Base-by-base conservation (phyloP, 805 yeast species). In the Kazachstania taianensis region DNA sequence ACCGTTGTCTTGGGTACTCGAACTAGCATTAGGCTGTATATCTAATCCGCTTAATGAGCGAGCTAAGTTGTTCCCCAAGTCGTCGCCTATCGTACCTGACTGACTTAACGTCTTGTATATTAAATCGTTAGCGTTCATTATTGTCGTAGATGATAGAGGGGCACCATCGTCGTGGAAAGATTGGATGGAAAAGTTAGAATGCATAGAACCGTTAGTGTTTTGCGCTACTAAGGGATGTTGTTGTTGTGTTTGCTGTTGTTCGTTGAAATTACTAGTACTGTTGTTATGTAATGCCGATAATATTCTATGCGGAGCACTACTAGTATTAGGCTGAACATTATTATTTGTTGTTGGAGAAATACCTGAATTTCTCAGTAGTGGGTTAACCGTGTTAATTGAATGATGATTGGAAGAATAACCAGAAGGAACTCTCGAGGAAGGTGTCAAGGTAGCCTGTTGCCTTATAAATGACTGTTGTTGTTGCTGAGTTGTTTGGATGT, bases 361-460 rank as follows among this genome's bases (percentile, higher is more conserved):
- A 16, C 46, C 48, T 7, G 50, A 44, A 28, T 50, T 54, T 45
- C 63, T 54, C 35, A 59, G 33, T 36, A 59, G 38, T 4, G 62
- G 61, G 34, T 57, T 57, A 19, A 45, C 37, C 20, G 45, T 37
- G 28, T 43, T 53, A 43, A 45, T n/a, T 42, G 39, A 37, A 10
- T 38, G 41, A 8, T 49, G 45, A 23, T 47, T 49, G 3, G 56
- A 46, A n/a, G 50, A 41, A 36, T 55, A 57, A 29, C 62, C 62
- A 3, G 62, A 55, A 13, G 62, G 62, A 25, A 57, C 53, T 40
- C 62, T 47, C 14, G 61, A 53, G 17, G 57, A 50, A 22, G 57
- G 57, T 2, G 59, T 47, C 14, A 48, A 40, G 13, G 56, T 36
- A 26, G 52, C 45, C 30, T 50, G 59, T 34, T 46, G 55, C 42